Evolutionary conservation across 345 rosid genomes (phyloP), one percentile per base, ranked within the genome.

Genomic region (Citrus cavaleriei): DNA sequence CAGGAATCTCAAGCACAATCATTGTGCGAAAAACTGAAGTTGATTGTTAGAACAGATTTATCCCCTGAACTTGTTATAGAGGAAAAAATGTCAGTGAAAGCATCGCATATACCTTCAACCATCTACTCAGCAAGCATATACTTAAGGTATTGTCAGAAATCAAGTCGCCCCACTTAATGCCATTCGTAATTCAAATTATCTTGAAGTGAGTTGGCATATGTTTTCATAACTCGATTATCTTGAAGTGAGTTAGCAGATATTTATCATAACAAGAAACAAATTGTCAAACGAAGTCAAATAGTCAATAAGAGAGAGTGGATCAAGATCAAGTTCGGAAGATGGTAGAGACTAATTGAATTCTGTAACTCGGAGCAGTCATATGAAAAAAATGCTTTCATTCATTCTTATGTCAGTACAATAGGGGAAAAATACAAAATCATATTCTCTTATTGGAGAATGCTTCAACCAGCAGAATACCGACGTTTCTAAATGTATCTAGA

Each of bases 401-500:
- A 72, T 68, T 77, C 60, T 64, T 64, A 73, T 27, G 40, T 37
- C 10, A 38, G 38, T 73, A 78, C 78, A 73, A 49, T 49, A 70
- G 28, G 71, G 69, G 40, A 34, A 30, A 77, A 62, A 38, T 65
- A 19, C 13, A 22, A 57, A 73, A 57, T 40, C 21, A 72, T 73
- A 62, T n/a, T 65, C 54, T 46, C 58, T 34, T 35, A 77, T 32
- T 65, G 79, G 81, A 80, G 73, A 83, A 85, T 72, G 66, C 68
- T 74, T 60, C 70, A 76, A 58, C 76, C 58, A 75, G 66, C 68
- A 68, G 68, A 73, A 73, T 54, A 70, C 46, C 28, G 7, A 35
- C 14, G 42, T 65, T 75, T 77, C 77, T 46, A 77, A 61, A 58
- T 79, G 61, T 75, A 83, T 64, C 82, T 73, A 72, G 78, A 78